A percentile compares a stretch with the other conserved stretches of the same genome.
Evolutionary conservation across 148 eudicot species (phyloP).

Genomic region (Bassia scoparia): DNA sequence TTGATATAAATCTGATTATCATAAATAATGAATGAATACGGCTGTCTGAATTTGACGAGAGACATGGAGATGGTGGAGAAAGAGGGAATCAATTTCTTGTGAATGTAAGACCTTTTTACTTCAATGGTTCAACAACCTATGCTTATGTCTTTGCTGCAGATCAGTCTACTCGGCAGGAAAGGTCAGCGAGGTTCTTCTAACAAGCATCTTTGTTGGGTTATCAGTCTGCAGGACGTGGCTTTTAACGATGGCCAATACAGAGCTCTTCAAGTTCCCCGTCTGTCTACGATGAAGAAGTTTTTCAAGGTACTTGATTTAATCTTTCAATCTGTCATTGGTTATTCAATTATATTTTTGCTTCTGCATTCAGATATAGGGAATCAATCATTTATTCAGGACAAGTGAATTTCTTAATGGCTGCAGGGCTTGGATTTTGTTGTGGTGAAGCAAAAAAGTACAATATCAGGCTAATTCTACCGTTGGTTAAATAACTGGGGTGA

Average conservation of each 20-base stretch:
- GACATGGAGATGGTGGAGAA: constrained; percentile 69
- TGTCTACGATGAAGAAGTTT: constrained; percentile 79
- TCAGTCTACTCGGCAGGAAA: constrained; percentile 66
- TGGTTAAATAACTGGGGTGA: constrained; percentile 85
- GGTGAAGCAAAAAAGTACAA: constrained; percentile 79
- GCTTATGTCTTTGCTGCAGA: constrained; percentile 86
- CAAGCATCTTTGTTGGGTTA: constrained; percentile 76
- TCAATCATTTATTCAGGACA: neutral
- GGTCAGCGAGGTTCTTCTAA: constrained; percentile 66
- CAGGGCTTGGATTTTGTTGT: constrained; percentile 92
- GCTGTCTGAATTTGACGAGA: constrained; percentile 37
- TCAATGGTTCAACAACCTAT: constrained; percentile 89
- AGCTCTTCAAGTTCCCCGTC: constrained; percentile 82
- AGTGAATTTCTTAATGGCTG: neutral
- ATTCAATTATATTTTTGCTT: neutral
- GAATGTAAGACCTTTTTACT: constrained; percentile 63
- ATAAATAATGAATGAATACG: constrained; percentile 15
- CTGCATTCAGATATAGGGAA: neutral
- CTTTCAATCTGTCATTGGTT: neutral
- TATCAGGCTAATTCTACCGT: constrained; percentile 72
- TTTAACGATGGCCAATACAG: constrained; percentile 84
- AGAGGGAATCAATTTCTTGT: constrained; percentile 69
- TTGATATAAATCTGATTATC: neutral
- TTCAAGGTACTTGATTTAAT: constrained; percentile 61
- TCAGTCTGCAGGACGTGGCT: constrained; percentile 94